Base-by-base conservation (phyloP, 2,329 filamentous ascomycete species). In the Microcyclospora tardicrescens region DNA sequence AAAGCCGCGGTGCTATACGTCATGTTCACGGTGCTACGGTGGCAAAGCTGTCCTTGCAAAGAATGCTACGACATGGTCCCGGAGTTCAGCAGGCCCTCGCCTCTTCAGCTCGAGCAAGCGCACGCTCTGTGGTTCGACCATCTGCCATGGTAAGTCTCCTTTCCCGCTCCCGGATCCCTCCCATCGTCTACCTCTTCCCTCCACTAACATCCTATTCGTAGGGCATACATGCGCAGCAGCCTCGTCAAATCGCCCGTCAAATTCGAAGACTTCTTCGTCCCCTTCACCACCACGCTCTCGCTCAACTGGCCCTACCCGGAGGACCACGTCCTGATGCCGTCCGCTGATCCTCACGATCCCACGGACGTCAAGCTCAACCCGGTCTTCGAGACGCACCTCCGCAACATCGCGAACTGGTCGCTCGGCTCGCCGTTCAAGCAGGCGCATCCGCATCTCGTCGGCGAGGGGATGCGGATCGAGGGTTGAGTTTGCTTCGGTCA, bases 81-180 rank as follows among this genome's bases (percentile, higher is more conserved):
- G 0, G 68, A 76, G 4, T 93, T 81, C 76, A 63, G 79, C 30
- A 71, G 71, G 0, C 85, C 86, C 1, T 65, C 72, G 1, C 68
- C 73, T 0, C 71, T 70, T 6, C 85, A 93, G 55, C 61, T 84
- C 12, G 69, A 74, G 39, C 71, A 64, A 0, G 62, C 75, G 0
- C 86, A 94, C 58, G 80, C 85, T 1, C 73, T 75, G 1, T 94
- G 86, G 86, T 70, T 86, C 27, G 85, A 93, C 55, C 75, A 89
- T 54, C 47, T 93, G 3, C 82, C 84, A 1, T 94, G 83, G 66
- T 66, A 53, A 43, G 56, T 51, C 24, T 32, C 12, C 14, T 29
- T 34, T 24, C 29, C 9, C 16, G 24, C 13, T 29, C 31, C 27
- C 16, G n/a, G n/a, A 16, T 11, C 13, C 14, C 13, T 19, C 35